Conservation (phyloP, 345 rosid species). For the Eucalyptus erythrocorys region DNA sequence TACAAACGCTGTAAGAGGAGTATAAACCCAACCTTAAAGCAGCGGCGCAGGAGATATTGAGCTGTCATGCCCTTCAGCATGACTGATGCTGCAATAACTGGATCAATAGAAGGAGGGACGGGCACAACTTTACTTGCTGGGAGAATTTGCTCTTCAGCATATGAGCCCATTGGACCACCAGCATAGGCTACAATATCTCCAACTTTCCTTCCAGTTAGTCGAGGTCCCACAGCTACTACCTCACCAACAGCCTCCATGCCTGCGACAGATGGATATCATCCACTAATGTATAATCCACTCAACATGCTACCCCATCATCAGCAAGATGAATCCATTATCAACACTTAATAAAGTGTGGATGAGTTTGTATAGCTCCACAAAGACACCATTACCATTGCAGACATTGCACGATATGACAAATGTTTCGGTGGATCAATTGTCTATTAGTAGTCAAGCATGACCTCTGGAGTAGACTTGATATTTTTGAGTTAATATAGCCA, state of each 20-base stretch:
- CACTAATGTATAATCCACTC: not conserved
- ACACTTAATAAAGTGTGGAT: not conserved
- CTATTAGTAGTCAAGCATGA: not conserved
- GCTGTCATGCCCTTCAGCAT: constrained; percentile 96
- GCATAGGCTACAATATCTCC: constrained; percentile 93
- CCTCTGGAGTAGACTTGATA: not conserved
- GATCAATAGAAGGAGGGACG: constrained; percentile 70
- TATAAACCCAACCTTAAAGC: constrained; percentile 61
- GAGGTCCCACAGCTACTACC: constrained; percentile 77
- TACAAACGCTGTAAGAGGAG: not conserved
- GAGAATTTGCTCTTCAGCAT: constrained; percentile 85
- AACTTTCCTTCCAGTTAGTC: constrained; percentile 61
- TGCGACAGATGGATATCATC: constrained; percentile 1
- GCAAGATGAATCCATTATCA: not conserved
- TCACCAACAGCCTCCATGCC: constrained; percentile 94
- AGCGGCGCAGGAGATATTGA: constrained; percentile 54
- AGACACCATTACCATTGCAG: not conserved
- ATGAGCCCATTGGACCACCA: constrained; percentile 67
- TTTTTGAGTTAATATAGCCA: not conserved
- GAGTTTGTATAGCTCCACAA: not conserved
- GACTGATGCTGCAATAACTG: constrained; percentile 64
- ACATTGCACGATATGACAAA: not conserved
- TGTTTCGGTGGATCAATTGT: not conserved
- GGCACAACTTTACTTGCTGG: constrained; percentile 75
- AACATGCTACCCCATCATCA: not conserved